Evolutionary conservation across 2,329 filamentous ascomycete genomes (phyloP).

Genomic region (Didymella pinodella): DNA sequence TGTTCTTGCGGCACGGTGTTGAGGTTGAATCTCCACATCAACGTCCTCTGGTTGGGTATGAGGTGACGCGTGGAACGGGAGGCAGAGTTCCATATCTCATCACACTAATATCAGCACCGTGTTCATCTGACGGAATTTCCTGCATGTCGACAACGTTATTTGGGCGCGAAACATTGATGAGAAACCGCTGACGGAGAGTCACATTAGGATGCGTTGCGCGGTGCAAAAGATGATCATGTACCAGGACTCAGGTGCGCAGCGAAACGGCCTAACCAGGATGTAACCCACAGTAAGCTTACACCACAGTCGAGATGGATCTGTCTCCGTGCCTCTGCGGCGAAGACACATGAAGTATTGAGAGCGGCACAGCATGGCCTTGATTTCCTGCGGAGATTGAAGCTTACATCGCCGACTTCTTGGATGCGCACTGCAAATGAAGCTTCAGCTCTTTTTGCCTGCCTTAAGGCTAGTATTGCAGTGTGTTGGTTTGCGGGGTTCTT

Average conservation of each 20-base stretch:
- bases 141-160: neutral
- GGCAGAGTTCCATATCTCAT: neutral
- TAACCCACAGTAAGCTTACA: conserved; percentile 4
- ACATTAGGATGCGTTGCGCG: neutral
- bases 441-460: too few relatives aligned
- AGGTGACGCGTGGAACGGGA: neutral
- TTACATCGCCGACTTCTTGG: neutral
- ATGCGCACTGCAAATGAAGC: neutral
- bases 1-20: conserved; percentile 7
- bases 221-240: neutral
- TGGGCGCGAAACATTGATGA: neutral
- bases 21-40: conserved; percentile 11
- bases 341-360: conserved; percentile 5
- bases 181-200: neutral
- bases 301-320: neutral
- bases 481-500: conserved; percentile 1
- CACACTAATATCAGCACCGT: neutral
- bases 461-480: conserved; percentile 1
- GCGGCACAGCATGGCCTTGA: conserved; percentile 9
- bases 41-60: conserved; percentile 2
- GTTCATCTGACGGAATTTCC: neutral
- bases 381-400: conserved; percentile 7
- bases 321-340: conserved; percentile 12
- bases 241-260: neutral
- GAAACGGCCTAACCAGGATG: neutral